Evolutionary conservation across 345 rosid species (phyloP).

Genomic region (Euphorbia tirucalli): DNA sequence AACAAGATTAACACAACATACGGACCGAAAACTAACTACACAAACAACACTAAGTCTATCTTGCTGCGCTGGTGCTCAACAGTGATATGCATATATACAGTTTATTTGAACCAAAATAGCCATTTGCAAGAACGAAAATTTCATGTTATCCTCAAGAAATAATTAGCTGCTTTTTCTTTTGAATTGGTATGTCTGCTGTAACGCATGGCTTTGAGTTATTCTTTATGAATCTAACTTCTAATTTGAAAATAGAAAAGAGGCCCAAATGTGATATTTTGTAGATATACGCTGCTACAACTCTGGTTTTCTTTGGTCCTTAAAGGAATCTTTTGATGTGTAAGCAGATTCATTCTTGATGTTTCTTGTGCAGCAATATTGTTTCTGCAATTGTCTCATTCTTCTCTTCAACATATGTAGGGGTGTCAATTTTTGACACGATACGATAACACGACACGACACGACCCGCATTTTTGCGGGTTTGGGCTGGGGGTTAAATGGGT

Average conservation of each 20-base stretch:
- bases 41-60: too few species aligned
- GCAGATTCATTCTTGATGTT: conserved; percentile 6
- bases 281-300: not conserved
- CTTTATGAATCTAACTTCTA: not conserved
- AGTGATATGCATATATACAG: too few species aligned
- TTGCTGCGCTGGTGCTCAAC: too few species aligned
- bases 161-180: not conserved
- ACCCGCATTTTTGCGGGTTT: too few species aligned
- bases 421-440: too few species aligned
- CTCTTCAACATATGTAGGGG: conserved; percentile 59
- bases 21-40: too few species aligned
- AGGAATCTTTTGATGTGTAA: not conserved
- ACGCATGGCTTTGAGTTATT: not conserved
- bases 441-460: too few species aligned
- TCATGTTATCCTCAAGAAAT: too few species aligned
- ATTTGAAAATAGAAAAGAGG: not conserved
- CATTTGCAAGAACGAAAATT: too few species aligned
- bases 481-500: too few species aligned
- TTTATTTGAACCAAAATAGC: too few species aligned
- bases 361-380: conserved; percentile 50
- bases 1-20: too few species aligned
- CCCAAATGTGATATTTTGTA: conserved; percentile 6
- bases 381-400: conserved; percentile 69
- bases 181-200: not conserved
- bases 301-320: not conserved